Conservation (phyloP, 2,329 filamentous ascomycete genomes). For the Colletotrichum spinosum region DNA sequence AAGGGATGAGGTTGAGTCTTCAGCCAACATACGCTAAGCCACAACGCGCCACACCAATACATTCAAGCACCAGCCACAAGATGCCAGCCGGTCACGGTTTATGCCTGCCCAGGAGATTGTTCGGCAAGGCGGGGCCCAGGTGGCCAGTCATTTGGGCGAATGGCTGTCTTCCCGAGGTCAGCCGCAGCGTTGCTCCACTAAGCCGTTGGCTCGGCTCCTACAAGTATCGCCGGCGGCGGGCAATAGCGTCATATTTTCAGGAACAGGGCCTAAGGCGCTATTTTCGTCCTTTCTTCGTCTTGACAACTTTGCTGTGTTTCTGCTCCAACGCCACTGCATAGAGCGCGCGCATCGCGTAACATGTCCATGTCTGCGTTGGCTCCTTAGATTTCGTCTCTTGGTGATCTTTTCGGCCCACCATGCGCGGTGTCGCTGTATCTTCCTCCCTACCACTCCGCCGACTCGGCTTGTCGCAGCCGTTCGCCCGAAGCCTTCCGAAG, state of each 20-base stretch:
- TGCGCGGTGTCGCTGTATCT: slow-evolving; percentile 23
- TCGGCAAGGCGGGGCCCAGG: slow-evolving; percentile 8
- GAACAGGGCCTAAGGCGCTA: slow-evolving; percentile 5
- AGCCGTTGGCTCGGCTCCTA: slow-evolving; percentile 29
- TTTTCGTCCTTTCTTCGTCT: slow-evolving; percentile 9
- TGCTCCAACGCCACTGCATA: slow-evolving; percentile 4
- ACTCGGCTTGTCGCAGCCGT: slow-evolving; percentile 16
- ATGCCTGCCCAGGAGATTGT: slow-evolving; percentile 7
- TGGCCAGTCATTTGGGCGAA: background rate
- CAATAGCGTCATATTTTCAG: slow-evolving; percentile 35
- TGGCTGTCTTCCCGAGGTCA: slow-evolving; percentile 18
- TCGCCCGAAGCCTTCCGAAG: slow-evolving; percentile 19
- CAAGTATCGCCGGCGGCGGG: slow-evolving; percentile 31
- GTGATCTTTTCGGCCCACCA: slow-evolving; percentile 14
- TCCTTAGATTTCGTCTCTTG: slow-evolving; percentile 17
- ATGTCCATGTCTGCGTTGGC: slow-evolving; percentile 22
- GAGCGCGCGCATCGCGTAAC: slow-evolving; percentile 31
- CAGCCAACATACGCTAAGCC: background rate
- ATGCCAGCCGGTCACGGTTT: too few species aligned
- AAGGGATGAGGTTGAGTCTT: slow-evolving; percentile 11
- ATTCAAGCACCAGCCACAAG: background rate
- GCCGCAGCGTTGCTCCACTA: slow-evolving; percentile 16
- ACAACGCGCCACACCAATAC: slow-evolving; percentile 4
- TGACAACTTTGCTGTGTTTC: slow-evolving; percentile 8
- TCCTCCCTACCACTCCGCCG: slow-evolving; percentile 26